Conservation (phyloP, 768 basidiomycete species). For the Favolaschia claudopus region DNA sequence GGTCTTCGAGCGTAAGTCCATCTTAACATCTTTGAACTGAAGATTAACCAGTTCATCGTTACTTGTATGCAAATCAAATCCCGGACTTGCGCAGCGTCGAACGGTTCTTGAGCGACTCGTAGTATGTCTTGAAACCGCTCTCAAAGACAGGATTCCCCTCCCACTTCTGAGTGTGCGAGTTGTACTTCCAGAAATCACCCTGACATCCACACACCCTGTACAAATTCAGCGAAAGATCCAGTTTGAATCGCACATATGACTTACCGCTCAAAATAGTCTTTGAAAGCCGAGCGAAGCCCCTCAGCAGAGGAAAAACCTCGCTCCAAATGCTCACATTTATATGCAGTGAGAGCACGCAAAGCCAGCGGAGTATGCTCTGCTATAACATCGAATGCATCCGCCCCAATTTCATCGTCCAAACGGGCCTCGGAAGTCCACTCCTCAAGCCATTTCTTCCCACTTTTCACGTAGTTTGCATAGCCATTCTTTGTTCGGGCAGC, state of each 20-base stretch:
- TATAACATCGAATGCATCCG: constrained; percentile 21
- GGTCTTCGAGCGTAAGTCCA: constrained; percentile 13
- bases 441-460: constrained; percentile 18
- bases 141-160: constrained; percentile 31
- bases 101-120: constrained; percentile 25
- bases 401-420: background rate
- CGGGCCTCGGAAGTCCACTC: background rate
- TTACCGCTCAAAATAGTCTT: constrained; percentile 26
- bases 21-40: constrained; percentile 13
- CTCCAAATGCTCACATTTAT: constrained; percentile 27
- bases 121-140: constrained; percentile 25
- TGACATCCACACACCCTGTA: constrained; percentile 25
- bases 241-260: background rate
- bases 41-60: constrained; percentile 29
- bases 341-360: constrained; percentile 22
- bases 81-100: too few species aligned
- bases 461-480: constrained; percentile 30
- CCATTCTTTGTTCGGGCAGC: constrained; percentile 18
- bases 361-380: constrained; percentile 20
- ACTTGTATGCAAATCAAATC: background rate
- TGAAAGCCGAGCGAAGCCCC: constrained; percentile 24
- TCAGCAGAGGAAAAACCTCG: constrained; percentile 25
- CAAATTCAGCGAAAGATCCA: too few species aligned
- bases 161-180: constrained; percentile 19
- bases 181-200: constrained; percentile 27